Evolutionary conservation across 2,329 filamentous ascomycete genomes (phyloP).

Genomic region (Sordariomycetes sp.): DNA sequence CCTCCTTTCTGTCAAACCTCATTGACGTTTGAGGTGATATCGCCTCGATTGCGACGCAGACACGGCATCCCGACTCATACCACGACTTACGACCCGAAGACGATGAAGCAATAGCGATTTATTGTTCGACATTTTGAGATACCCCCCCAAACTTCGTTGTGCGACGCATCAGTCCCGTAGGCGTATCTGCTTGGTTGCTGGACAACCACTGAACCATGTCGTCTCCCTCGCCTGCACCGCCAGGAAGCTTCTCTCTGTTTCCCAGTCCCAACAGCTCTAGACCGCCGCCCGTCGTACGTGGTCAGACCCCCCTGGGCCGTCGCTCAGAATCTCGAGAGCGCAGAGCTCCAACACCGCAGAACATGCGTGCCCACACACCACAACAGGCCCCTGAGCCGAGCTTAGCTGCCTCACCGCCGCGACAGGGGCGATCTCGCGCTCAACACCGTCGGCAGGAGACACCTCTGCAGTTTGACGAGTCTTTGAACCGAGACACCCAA

Average conservation of each 20-base stretch:
- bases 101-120: slow-evolving; percentile 16
- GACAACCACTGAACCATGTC: slow-evolving; percentile 3
- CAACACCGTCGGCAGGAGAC: slow-evolving; percentile 4
- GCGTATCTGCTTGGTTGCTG: too few species aligned
- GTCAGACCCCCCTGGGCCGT: slow-evolving; percentile 28
- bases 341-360: slow-evolving; percentile 25
- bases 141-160: too few species aligned
- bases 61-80: not conserved
- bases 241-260: slow-evolving; percentile 48
- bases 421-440: slow-evolving; percentile 13
- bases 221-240: slow-evolving; percentile 19
- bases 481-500: not conserved
- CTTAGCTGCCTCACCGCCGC: slow-evolving; percentile 10
- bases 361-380: slow-evolving; percentile 15
- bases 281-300: slow-evolving; percentile 20
- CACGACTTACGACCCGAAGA: slow-evolving; percentile 4
- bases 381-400: slow-evolving; percentile 11
- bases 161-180: too few species aligned
- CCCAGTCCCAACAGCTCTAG: slow-evolving; percentile 36
- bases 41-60: too few species aligned
- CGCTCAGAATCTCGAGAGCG: slow-evolving; percentile 27
- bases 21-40: too few species aligned
- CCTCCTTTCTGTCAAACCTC: too few species aligned
- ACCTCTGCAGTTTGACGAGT: not conserved
- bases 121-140: too few species aligned